Conservation (phyloP, 176 grass and related monocot genomes). For the Saccharum officinarum region DNA sequence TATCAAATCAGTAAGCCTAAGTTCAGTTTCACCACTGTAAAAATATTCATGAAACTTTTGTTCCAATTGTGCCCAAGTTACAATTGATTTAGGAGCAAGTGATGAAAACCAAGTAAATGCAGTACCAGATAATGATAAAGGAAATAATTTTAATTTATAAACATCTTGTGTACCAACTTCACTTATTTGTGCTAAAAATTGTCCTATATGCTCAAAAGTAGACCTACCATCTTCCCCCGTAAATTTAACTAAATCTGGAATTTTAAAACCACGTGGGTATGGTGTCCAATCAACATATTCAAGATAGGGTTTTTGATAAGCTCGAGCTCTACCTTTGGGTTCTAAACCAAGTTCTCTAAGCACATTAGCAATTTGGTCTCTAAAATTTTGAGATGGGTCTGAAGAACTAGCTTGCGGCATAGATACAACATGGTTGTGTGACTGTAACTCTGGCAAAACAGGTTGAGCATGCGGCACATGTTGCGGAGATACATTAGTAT, state of each 20-base stretch:
- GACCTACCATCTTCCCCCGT: neutral
- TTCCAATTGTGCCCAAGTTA: neutral
- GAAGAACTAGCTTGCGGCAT: no score
- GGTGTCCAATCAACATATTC: neutral
- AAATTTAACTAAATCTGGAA: conserved; percentile 15
- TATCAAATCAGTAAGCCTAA: neutral
- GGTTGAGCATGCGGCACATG: neutral
- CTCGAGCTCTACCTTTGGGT: no score
- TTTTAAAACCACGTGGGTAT: conserved; percentile 17
- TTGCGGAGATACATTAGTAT: neutral
- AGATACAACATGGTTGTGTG: neutral
- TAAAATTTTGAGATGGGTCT: no score
- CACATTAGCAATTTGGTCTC: no score
- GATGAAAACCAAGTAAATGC: neutral
- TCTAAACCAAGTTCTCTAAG: no score
- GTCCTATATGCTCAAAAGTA: conserved; percentile 1
- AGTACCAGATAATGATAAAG: neutral
- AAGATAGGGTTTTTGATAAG: neutral
- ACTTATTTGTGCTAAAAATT: neutral
- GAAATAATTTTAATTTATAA: neutral
- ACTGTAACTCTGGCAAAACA: neutral
- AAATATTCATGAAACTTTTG: conserved; percentile 2
- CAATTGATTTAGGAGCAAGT: neutral
- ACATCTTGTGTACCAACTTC: neutral
- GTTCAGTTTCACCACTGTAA: neutral